A percentile compares a stretch with the other conserved stretches of the same genome.
phyloP scores from a whole-genome alignment of 441 rosid genomes.

The Brassica balearica region DNA sequence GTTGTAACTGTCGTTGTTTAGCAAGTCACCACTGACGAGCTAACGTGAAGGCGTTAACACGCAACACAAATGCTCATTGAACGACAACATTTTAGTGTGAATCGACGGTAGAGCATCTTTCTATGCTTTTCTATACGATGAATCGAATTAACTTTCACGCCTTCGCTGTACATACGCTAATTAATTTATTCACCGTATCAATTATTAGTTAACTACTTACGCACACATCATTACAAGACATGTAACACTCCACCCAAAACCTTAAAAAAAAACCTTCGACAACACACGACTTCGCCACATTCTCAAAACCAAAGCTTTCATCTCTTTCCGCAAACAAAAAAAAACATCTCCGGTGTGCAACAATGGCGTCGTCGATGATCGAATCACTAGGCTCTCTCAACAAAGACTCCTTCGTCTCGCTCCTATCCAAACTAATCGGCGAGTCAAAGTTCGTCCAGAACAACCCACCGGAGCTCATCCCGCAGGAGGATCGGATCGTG shows the following conservation, averaged over 20 bases:
- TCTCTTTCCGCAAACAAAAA: neutral
- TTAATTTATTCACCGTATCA: neutral
- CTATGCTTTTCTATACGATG: too few relatives aligned
- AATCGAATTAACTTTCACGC: too few relatives aligned
- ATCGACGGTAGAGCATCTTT: too few relatives aligned
- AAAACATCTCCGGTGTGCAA: neutral
- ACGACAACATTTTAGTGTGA: too few relatives aligned
- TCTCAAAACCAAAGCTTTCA: neutral
- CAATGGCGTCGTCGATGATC: constrained; percentile 43
- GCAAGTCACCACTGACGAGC: too few relatives aligned
- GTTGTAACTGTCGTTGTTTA: too few relatives aligned
- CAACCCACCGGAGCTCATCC: constrained; percentile 90
- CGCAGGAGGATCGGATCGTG: constrained; percentile 82
- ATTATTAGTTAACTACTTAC: neutral
- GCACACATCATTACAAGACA: neutral
- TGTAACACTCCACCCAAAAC: neutral
- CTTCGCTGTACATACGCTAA: too few relatives aligned
- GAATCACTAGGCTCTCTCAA: constrained; percentile 64
- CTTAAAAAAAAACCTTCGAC: neutral
- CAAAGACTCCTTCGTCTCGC: constrained; percentile 68
- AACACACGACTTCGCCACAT: neutral
- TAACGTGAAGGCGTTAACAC: too few relatives aligned
- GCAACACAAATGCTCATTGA: too few relatives aligned
- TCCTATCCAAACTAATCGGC: constrained; percentile 75
- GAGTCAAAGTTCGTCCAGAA: constrained; percentile 84